Base-by-base conservation (phyloP, 768 basidiomycete species). In the Boletus fagicola region DNA sequence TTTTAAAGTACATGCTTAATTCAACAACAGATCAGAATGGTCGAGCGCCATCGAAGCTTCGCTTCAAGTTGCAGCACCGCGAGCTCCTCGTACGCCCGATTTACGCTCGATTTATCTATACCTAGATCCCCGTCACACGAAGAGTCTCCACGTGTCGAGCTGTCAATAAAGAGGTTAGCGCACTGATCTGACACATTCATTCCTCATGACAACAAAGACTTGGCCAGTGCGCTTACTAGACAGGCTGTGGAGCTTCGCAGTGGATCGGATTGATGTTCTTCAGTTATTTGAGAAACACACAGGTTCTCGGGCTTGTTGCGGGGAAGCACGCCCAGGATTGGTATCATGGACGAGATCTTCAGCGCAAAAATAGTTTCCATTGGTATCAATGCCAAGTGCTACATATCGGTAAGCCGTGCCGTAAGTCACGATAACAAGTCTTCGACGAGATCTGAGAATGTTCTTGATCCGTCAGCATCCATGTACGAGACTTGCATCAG, bases 321-420 rank as follows among this genome's bases (percentile, higher is more conserved):
- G 26, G 35, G 28, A 28, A 24, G 16, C 22, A 26, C 26, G 16
- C 13, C 43, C 39, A 20, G 5, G 18, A 44, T 40, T n/a, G 35
- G 31, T 40, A 42, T 44, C 24, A 35, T n/a, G 11, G 11, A 28
- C 8, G 36, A 49, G 57, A 48, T 54, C 15, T 49, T 13, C 50
- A 42, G 44, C 53, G 53, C 48, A 20, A 56, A 24, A 16, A 49
- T 12, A 43, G 6, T 42, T 49, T 66, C 55, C 61, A 45, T 59
- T 46, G 38, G 12, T 38, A 57, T 66, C 64, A 65, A 31, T 10
- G 50, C 49, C 56, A 35, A 20, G 31, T 33, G 42, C 20, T 13
- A 22, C 26, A 15, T 44, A 60, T 53, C 9, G 11, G 30, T 28
- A 15, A 42, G 51, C 11, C 22, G 4, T 65, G 30, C 16, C 59